phyloP scores from a whole-genome alignment of 768 basidiomycete genomes.

The Russula ochroleuca region DNA sequence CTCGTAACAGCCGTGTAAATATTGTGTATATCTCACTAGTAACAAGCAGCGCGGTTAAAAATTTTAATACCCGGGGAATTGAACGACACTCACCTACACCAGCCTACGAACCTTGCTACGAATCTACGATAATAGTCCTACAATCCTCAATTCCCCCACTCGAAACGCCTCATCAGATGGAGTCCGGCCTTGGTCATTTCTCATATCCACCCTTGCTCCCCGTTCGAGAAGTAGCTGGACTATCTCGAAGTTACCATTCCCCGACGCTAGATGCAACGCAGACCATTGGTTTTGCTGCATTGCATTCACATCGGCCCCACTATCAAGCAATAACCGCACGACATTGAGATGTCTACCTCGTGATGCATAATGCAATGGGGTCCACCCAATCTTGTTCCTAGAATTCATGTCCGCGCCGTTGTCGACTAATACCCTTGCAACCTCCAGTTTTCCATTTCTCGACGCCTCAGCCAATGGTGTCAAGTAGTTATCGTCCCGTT shows the following conservation, averaged over 20 bases:
- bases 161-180: constrained; percentile 1
- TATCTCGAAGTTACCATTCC: not conserved
- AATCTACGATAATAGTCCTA: not conserved
- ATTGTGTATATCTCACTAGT: not conserved
- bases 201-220: not conserved
- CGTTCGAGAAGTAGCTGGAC: not conserved
- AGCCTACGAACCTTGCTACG: no score
- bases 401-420: not conserved
- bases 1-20: no score
- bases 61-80: not conserved
- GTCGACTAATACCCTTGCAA: not conserved
- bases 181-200: not conserved
- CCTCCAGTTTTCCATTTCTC: not conserved
- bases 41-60: not conserved
- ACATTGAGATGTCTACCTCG: not conserved
- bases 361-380: not conserved
- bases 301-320: not conserved
- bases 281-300: not conserved
- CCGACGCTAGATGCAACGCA: constrained; percentile 1
- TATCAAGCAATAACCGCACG: not conserved
- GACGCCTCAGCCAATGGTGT: not conserved
- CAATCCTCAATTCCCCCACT: not conserved
- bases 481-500: not conserved
- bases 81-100: not conserved
- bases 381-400: not conserved